phyloP scores from a whole-genome alignment of 129 eudicot genomes.

The Artemisia argyi region DNA sequence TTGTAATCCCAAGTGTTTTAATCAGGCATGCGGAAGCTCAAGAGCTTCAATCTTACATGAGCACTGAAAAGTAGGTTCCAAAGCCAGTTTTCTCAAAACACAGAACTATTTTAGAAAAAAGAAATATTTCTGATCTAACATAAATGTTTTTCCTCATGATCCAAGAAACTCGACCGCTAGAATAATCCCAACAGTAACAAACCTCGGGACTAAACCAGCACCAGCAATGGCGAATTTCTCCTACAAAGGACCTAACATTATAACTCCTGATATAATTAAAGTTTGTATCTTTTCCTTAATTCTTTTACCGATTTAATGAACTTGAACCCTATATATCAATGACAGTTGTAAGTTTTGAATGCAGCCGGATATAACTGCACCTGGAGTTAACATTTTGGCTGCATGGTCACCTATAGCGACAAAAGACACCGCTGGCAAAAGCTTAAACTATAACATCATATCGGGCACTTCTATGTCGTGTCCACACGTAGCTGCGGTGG shows the following conservation, averaged over 20 bases:
- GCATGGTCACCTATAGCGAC: constrained; percentile 72
- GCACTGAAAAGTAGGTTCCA: constrained; percentile 40
- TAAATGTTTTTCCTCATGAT: neutral
- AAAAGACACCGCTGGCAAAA: constrained; percentile 31
- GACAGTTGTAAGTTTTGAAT: neutral
- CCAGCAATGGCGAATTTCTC: constrained; percentile 60
- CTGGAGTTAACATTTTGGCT: constrained; percentile 68
- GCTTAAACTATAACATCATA: constrained; percentile 45
- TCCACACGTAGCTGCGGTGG: constrained; percentile 60
- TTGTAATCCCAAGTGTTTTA: constrained; percentile 30
- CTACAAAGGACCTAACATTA: constrained; percentile 60
- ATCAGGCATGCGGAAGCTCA: constrained; percentile 45
- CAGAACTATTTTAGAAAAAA: neutral
- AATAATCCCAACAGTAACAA: constrained; percentile 46
- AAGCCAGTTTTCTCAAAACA: neutral
- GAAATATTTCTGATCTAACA: neutral
- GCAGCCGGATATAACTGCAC: constrained; percentile 74
- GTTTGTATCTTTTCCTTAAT: constrained; percentile 19
- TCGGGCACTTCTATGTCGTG: constrained; percentile 79
- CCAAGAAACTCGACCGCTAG: constrained; percentile 55
- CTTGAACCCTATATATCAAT: constrained; percentile 2
- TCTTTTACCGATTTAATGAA: neutral
- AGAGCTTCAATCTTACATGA: constrained; percentile 51
- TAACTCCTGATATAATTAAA: constrained; percentile 60
- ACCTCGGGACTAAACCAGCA: constrained; percentile 43